phyloP scores from a whole-genome alignment of 129 eudicot genomes.

The Helianthus tuberosus region DNA sequence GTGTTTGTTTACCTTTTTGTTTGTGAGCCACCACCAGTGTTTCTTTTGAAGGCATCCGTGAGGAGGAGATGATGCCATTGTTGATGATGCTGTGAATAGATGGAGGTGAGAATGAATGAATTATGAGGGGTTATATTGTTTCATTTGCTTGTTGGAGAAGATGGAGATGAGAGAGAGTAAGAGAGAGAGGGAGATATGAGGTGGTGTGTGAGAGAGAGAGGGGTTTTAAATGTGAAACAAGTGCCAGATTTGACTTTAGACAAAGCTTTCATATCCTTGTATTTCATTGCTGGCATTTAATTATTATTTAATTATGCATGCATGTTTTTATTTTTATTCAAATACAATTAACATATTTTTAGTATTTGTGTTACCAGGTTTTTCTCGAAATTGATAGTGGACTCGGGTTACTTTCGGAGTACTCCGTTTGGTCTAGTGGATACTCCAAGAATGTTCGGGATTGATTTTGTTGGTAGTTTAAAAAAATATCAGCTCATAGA shows the following conservation, averaged over 20 bases:
- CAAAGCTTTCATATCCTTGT: conserved; percentile 66
- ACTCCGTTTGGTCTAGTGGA: no score
- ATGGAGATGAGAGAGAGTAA: neutral
- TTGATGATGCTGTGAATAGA: neutral
- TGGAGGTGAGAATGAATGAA: conserved; percentile 3
- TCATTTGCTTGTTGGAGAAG: conserved; percentile 11
- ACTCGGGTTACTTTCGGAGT: no score
- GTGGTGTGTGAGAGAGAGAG: conserved; percentile 7
- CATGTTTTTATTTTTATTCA: no score
- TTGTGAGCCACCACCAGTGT: conserved; percentile 84
- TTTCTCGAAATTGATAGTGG: no score
- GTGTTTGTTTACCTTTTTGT: conserved; percentile 49
- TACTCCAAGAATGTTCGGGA: no score
- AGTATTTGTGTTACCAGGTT: no score
- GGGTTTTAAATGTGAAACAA: conserved; percentile 32
- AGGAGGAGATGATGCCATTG: conserved; percentile 59
- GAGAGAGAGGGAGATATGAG: conserved; percentile 2
- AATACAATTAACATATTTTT: no score
- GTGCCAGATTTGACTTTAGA: conserved; percentile 87
- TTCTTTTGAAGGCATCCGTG: conserved; percentile 61
- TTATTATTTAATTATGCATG: neutral
- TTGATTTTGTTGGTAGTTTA: no score
- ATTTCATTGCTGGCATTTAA: conserved; percentile 71
- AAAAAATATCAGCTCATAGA: no score
- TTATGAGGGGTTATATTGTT: neutral